Conservation (phyloP, 805 yeast species). For the Pichia eremophila region DNA sequence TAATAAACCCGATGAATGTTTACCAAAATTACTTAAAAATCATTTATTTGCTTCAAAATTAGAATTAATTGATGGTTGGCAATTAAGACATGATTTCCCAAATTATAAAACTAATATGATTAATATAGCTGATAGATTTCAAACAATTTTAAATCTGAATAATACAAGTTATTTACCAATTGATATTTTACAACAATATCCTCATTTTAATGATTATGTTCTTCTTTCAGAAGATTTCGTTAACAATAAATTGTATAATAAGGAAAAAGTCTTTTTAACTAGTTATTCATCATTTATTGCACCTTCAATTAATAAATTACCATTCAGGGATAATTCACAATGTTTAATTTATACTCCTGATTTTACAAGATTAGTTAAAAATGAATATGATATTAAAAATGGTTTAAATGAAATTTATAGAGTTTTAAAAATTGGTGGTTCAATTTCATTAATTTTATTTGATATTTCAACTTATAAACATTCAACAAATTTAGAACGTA, state of each 20-base stretch:
- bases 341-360: constrained; percentile 23
- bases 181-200: constrained; percentile 11
- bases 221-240: constrained; percentile 16
- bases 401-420: constrained; percentile 23
- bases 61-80: constrained; percentile 28
- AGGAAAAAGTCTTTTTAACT: constrained; percentile 19
- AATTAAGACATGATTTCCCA: constrained; percentile 22
- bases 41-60: constrained; percentile 20
- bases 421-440: constrained; percentile 24
- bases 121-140: constrained; percentile 16
- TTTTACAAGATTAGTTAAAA: constrained; percentile 13
- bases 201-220: constrained; percentile 15
- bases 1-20: constrained; percentile 2
- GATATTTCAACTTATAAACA: constrained; percentile 16
- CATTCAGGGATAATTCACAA: constrained; percentile 22
- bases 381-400: constrained; percentile 11
- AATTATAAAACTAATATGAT: constrained; percentile 21
- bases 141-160: constrained; percentile 17
- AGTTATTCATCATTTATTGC: constrained; percentile 27
- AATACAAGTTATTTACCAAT: constrained; percentile 17
- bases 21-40: constrained; percentile 9
- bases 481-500: not conserved
- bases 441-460: constrained; percentile 18
- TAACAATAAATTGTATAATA: constrained; percentile 11
- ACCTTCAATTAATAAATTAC: constrained; percentile 16